These are phyloP conservation scores for Backusella macrospora DNA, from an alignment of 192 early-diverging fungal species.

Conservation along the genomic window DNA sequence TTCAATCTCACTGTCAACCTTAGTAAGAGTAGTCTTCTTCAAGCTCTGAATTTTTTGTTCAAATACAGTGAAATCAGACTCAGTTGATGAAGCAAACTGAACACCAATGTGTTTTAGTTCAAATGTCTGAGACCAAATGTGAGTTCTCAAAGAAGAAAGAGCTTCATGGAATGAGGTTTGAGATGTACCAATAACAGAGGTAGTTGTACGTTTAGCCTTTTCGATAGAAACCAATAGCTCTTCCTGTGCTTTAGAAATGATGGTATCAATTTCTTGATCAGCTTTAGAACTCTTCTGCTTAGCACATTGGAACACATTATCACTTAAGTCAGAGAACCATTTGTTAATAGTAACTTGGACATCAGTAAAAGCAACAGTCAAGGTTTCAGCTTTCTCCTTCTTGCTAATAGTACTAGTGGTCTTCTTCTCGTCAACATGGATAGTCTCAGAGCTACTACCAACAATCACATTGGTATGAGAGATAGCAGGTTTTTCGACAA, in stretches of 20 bases:
- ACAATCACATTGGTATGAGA: background rate
- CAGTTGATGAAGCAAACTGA: background rate
- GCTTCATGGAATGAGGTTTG: background rate
- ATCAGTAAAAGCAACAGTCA: background rate
- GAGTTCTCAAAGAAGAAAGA: constrained; percentile 1
- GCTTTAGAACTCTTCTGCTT: background rate
- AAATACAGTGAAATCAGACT: background rate
- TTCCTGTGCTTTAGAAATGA: constrained; percentile 2
- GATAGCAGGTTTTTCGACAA: background rate
- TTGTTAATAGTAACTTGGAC: constrained; percentile 1
- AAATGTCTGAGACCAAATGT: background rate
- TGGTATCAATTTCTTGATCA: background rate
- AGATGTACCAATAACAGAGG: background rate
- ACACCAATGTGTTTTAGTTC: constrained; percentile 7
- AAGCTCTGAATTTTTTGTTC: background rate
- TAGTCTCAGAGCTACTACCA: background rate
- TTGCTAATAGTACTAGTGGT: background rate
- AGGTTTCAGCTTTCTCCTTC: background rate
- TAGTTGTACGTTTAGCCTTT: background rate
- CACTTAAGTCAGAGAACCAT: background rate
- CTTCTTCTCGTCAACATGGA: constrained; percentile 1
- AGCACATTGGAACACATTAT: background rate
- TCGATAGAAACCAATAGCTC: background rate
- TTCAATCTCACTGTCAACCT: background rate
- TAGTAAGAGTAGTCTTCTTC: background rate